Evolutionary conservation across 805 yeast species (phyloP).

Genomic region (Gaillardinia entomophila): DNA sequence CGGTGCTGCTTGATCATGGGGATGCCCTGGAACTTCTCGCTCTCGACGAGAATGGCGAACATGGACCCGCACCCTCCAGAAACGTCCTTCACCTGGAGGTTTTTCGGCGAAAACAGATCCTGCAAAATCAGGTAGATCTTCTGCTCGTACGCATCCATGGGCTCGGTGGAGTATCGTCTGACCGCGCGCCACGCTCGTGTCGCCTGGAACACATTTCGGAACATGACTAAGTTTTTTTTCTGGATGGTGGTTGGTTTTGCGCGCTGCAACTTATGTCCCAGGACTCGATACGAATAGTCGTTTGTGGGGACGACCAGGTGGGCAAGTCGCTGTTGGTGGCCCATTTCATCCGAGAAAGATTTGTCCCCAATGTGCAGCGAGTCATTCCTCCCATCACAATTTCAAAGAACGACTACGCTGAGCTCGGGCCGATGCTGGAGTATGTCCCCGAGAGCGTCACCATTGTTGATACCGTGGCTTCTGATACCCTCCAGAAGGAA

Average conservation of each 20-base stretch:
- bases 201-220: no score
- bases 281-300: slow-evolving; percentile 59
- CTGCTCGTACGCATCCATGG: slow-evolving; percentile 57
- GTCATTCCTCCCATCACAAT: slow-evolving; percentile 81
- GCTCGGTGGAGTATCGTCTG: slow-evolving; percentile 1
- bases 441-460: slow-evolving; percentile 49
- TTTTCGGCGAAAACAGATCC: slow-evolving; percentile 53
- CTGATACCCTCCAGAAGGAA: slow-evolving; percentile 66
- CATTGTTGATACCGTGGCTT: slow-evolving; percentile 73
- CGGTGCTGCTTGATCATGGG: slow-evolving; percentile 90
- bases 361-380: slow-evolving; percentile 62
- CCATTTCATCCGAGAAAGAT: slow-evolving; percentile 74
- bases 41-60: slow-evolving; percentile 81
- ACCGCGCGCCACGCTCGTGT: no score
- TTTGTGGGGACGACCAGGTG: slow-evolving; percentile 92
- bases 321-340: slow-evolving; percentile 80
- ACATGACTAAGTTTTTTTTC: no score
- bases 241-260: no score
- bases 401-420: slow-evolving; percentile 58
- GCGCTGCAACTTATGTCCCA: no score
- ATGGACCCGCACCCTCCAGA: slow-evolving; percentile 97
- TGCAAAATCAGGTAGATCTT: slow-evolving; percentile 54
- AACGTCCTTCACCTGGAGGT: slow-evolving; percentile 68
- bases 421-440: slow-evolving; percentile 18
- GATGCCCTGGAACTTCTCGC: slow-evolving; percentile 70